Evolutionary conservation across 805 yeast genomes (phyloP), one percentile per base, ranked within the genome.

Genomic region (Nakazawaea ambrosiae): DNA sequence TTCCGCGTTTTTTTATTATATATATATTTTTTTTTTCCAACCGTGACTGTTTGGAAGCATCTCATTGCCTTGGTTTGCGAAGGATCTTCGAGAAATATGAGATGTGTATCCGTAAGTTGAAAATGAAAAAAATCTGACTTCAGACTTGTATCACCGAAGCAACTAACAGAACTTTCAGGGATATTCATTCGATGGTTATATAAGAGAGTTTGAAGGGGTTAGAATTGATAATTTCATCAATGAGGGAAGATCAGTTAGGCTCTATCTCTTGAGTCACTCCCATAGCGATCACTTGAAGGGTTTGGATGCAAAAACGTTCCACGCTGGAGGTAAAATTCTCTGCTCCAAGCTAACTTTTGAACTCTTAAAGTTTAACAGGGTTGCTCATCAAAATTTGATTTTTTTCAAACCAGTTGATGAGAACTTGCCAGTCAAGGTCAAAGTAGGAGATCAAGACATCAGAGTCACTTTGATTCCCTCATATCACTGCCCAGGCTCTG

Each of bases 401-500:
- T 22, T 8, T 10, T 10, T 22, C 24, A 7, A 22, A 22, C 24
- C 24, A 22, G 10, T 22, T 8, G 10, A 7, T 8, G 10, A 7
- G 10, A 22, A 22, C 10, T 7, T 8, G 10, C 20, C 31, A 37
- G 27, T 20, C 35, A 15, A 26, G 27, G 40, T 57, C 12, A 42
- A 37, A 5, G 43, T 47, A 16, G 49, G 43, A 25, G 46, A 34
- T 5, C 29, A 36, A 1, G 18, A 22, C 1, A 34, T 73, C 5
- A 49, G 37, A 5, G 52, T 75, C 2, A 66, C 75, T 1, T 47
- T 69, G 20, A 58, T 77, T 2, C 65, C 65, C 5, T 65, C 77
- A 1, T 65, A 75, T 47, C 84, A 77, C 45, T 77, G 83, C 47
- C 74, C 79, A 10, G 83, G 82, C 3, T 63, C 79, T 3, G 60